These are phyloP conservation scores for Populus euphratica DNA, from an alignment of 345 rosid species.

Conservation along the genomic window DNA sequence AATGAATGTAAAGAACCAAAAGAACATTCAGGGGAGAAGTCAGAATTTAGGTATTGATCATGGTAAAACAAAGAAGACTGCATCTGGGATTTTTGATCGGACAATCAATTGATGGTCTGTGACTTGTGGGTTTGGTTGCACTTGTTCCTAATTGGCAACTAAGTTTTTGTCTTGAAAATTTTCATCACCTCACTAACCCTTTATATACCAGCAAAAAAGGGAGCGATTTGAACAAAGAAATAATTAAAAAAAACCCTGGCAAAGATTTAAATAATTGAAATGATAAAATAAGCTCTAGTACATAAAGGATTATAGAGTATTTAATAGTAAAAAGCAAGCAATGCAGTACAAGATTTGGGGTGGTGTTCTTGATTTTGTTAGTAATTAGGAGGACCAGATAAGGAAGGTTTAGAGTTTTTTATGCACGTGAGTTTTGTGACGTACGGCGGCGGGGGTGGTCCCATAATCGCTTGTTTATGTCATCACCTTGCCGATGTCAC, in stretches of 20 bases:
- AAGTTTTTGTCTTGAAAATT: too few species aligned
- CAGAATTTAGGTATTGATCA: slow-evolving; percentile 8
- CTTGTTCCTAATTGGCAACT: neutral
- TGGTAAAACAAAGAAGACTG: slow-evolving; percentile 26
- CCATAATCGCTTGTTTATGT: neutral
- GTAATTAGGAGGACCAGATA: neutral
- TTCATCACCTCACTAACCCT: slow-evolving; percentile 1
- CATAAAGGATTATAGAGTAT: neutral
- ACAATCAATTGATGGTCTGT: neutral
- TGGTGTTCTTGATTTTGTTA: neutral
- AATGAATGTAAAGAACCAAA: slow-evolving; percentile 34
- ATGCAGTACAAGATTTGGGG: neutral
- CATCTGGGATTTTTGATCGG: slow-evolving; percentile 13
- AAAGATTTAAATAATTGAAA: neutral
- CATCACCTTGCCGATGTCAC: neutral
- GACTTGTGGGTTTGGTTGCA: neutral
- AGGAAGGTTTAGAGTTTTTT: neutral
- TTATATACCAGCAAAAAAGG: slow-evolving; percentile 5
- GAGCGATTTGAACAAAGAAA: too few species aligned
- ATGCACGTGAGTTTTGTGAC: slow-evolving; percentile 36
- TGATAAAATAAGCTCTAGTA: neutral
- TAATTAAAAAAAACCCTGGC: neutral
- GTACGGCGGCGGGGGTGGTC: slow-evolving; percentile 35
- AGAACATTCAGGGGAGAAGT: slow-evolving; percentile 35
- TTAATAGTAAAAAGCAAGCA: neutral